phyloP scores from a whole-genome alignment of 1,284 basidiomycete species.

The Tausonia pullulans region DNA sequence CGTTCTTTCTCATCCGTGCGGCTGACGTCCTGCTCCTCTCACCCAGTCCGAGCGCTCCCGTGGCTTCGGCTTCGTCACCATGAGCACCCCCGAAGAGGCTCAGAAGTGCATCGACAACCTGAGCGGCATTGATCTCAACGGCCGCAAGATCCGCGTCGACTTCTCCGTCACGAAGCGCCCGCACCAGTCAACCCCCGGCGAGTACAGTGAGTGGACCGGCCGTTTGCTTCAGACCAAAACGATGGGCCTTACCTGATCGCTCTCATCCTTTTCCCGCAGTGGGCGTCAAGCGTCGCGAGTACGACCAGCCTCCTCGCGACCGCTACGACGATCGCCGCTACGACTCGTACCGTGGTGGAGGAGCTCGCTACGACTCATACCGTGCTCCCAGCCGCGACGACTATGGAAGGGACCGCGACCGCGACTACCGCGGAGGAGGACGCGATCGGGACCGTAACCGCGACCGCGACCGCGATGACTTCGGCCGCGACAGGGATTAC shows the following conservation, averaged over 20 bases:
- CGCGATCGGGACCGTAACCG: not conserved
- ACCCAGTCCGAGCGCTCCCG: conserved; percentile 67
- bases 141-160: conserved; percentile 90
- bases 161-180: conserved; percentile 88
- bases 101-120: conserved; percentile 75
- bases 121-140: conserved; percentile 89
- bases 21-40: conserved; percentile 6
- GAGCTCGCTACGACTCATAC: conserved; percentile 2
- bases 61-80: conserved; percentile 95
- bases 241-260: not conserved
- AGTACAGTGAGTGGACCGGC: conserved; percentile 49
- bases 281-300: conserved; percentile 13
- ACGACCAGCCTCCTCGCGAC: conserved; percentile 19
- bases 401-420: conserved; percentile 12
- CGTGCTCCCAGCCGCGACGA: not conserved
- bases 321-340: conserved; percentile 10
- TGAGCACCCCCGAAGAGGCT: conserved; percentile 79
- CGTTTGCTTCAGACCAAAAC: not conserved
- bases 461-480: not conserved
- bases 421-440: conserved; percentile 13
- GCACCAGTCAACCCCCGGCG: conserved; percentile 90
- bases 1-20: conserved; percentile 11
- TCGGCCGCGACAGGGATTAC: conserved; percentile 18
- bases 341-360: not conserved
- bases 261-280: conserved; percentile 17